Conservation (phyloP, 352 stramenopile species). For the Phytophthora foliorum region DNA sequence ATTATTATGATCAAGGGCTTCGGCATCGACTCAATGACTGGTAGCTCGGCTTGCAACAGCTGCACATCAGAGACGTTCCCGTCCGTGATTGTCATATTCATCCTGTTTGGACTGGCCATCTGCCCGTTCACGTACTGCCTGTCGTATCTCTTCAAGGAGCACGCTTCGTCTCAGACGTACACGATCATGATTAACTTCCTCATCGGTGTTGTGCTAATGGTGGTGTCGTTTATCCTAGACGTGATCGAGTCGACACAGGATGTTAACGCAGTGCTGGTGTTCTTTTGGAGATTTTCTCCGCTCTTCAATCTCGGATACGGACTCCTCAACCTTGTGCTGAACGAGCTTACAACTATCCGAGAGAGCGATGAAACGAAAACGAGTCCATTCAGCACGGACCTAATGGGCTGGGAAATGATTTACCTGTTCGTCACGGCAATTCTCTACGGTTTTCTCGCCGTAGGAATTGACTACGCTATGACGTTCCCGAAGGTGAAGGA, state of each 20-base stretch:
- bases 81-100: conserved; percentile 62
- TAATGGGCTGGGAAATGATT: conserved; percentile 72
- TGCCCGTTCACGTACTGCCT: conserved; percentile 77
- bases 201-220: conserved; percentile 67
- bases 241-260: conserved; percentile 55
- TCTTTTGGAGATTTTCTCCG: conserved; percentile 80
- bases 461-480: conserved; percentile 55
- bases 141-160: conserved; percentile 74
- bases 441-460: conserved; percentile 38
- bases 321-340: conserved; percentile 50
- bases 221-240: conserved; percentile 66
- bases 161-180: conserved; percentile 74
- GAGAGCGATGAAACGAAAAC: conserved; percentile 49
- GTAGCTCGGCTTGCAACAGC: conserved; percentile 51
- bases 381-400: conserved; percentile 62
- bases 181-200: conserved; percentile 82
- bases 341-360: conserved; percentile 42
- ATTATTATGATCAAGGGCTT: conserved; percentile 64
- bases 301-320: conserved; percentile 68
- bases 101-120: conserved; percentile 70
- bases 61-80: conserved; percentile 57
- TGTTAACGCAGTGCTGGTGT: conserved; percentile 64
- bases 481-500: conserved; percentile 47
- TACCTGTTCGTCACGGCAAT: conserved; percentile 55
- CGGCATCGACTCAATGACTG: conserved; percentile 58